Conservation (phyloP, 208 protist genomes). For the Trypanosomatidae sp. region DNA sequence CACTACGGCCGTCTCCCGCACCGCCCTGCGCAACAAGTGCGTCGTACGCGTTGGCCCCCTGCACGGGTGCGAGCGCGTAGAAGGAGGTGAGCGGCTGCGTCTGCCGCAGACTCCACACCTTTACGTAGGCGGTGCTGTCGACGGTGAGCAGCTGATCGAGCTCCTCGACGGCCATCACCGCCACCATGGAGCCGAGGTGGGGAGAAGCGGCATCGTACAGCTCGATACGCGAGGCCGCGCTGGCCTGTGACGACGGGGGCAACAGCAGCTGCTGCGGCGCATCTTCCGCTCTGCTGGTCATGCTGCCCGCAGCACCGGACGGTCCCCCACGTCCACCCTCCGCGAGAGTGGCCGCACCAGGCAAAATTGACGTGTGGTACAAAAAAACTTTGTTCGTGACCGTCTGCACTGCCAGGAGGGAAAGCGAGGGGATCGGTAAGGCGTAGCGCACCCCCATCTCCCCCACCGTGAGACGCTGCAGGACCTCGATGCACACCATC, state of each 20-base stretch:
- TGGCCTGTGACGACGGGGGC: too few relatives aligned
- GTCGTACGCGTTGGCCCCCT: too few relatives aligned
- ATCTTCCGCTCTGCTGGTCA: constrained; percentile 25
- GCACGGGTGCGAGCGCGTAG: too few relatives aligned
- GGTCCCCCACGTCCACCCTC: constrained; percentile 7
- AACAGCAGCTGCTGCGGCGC: constrained; percentile 16
- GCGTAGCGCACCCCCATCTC: constrained; percentile 37
- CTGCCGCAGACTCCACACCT: constrained; percentile 71
- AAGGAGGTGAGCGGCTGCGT: constrained; percentile 58
- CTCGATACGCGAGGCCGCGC: too few relatives aligned
- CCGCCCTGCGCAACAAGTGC: too few relatives aligned
- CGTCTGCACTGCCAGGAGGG: constrained; percentile 45
- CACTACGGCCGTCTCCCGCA: too few relatives aligned
- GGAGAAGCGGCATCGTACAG: constrained; percentile 68
- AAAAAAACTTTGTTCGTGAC: constrained; percentile 29
- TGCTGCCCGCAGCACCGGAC: constrained; percentile 29
- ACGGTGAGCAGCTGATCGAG: constrained; percentile 71
- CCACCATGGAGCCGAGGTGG: constrained; percentile 61
- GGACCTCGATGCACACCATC: constrained; percentile 24
- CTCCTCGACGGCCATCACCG: constrained; percentile 53
- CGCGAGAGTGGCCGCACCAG: constrained; percentile 10
- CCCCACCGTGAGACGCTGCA: constrained; percentile 16
- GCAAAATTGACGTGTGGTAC: constrained; percentile 25
- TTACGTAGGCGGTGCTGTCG: constrained; percentile 64
- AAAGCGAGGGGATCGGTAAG: constrained; percentile 26